Evolutionary conservation across 2,329 filamentous ascomycete genomes (phyloP).

Genomic region (Dothiorella sarmentorum): DNA sequence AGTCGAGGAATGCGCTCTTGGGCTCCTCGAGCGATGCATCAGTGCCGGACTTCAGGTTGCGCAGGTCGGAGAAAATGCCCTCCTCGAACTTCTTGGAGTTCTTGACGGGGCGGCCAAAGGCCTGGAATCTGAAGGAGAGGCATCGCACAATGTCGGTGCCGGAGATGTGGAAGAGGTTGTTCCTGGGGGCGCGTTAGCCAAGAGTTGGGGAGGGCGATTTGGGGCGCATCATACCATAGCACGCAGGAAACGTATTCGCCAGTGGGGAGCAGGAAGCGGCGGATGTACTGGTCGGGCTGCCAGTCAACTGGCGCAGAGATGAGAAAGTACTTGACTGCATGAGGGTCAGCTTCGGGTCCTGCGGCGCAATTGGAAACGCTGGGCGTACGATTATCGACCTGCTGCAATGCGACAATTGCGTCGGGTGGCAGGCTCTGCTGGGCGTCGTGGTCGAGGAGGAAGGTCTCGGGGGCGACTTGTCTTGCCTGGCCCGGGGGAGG

Average conservation of each 20-base stretch:
- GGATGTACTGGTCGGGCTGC: slow-evolving; percentile 94
- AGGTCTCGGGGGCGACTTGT: slow-evolving; percentile 84
- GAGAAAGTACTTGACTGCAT: slow-evolving; percentile 95
- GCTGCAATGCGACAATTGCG: slow-evolving; percentile 93
- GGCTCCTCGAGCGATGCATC: slow-evolving; percentile 98
- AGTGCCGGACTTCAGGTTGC: slow-evolving; percentile 96
- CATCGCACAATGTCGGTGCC: slow-evolving; percentile 98
- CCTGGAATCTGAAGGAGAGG: slow-evolving; percentile 96
- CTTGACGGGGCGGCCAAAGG: slow-evolving; percentile 96
- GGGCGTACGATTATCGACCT: slow-evolving; percentile 90
- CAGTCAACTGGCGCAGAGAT: slow-evolving; percentile 98
- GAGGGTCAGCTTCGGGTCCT: slow-evolving; percentile 31
- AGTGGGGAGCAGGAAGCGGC: slow-evolving; percentile 89
- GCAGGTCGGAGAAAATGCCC: slow-evolving; percentile 96
- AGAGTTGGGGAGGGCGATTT: background rate
- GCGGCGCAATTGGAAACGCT: slow-evolving; percentile 20
- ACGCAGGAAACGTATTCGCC: slow-evolving; percentile 99
- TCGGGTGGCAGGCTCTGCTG: slow-evolving; percentile 95
- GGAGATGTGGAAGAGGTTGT: slow-evolving; percentile 98
- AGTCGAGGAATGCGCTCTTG: slow-evolving; percentile 97
- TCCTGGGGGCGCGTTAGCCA: slow-evolving; percentile 52
- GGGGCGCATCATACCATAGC: slow-evolving; percentile 62
- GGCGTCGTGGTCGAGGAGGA: slow-evolving; percentile 95
- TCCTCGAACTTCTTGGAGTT: slow-evolving; percentile 99
- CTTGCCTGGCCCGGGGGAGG: slow-evolving; percentile 73